Conservation (phyloP, 164 flowering plant genomes). For the Nymphaea thermarum region DNA sequence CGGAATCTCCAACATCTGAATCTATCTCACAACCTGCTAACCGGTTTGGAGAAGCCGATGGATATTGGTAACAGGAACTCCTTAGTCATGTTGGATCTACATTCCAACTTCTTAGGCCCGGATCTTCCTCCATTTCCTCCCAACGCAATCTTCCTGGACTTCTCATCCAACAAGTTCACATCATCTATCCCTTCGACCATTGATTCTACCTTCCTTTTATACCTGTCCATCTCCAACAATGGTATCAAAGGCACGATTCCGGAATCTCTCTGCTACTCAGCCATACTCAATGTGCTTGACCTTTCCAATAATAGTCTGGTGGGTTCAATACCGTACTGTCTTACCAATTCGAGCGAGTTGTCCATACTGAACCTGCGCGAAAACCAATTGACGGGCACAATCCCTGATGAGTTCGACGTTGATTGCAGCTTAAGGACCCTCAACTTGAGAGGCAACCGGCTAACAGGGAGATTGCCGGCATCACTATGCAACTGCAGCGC, state of each 20-base stretch:
- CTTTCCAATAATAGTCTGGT: conserved; percentile 32
- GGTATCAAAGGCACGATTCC: conserved; percentile 42
- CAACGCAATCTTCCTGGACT: conserved; percentile 18
- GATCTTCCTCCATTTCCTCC: conserved; percentile 15
- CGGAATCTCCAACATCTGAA: conserved; percentile 12
- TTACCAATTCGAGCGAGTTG: conserved; percentile 8
- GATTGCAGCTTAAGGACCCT: conserved; percentile 25
- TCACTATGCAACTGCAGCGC: conserved; percentile 29
- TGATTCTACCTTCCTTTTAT: conserved; percentile 7
- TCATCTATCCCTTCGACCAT: conserved; percentile 17
- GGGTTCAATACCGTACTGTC: conserved; percentile 32
- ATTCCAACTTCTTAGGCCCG: conserved; percentile 27
- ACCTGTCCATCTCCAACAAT: conserved; percentile 32
- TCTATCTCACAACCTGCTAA: conserved; percentile 27
- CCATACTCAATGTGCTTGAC: conserved; percentile 28
- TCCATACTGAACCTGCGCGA: conserved; percentile 29
- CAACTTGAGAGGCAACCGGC: conserved; percentile 24
- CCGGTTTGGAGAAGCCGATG: conserved; percentile 7
- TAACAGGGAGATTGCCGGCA: conserved; percentile 33
- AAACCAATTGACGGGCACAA: conserved; percentile 22
- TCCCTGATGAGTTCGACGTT: conserved; percentile 21
- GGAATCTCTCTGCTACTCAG: conserved; percentile 28
- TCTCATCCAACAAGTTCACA: conserved; percentile 28
- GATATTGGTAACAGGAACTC: conserved; percentile 1
- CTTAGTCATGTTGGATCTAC: conserved; percentile 18